phyloP scores from a whole-genome alignment of 768 basidiomycete species.

The Mycena indigotica region DNA sequence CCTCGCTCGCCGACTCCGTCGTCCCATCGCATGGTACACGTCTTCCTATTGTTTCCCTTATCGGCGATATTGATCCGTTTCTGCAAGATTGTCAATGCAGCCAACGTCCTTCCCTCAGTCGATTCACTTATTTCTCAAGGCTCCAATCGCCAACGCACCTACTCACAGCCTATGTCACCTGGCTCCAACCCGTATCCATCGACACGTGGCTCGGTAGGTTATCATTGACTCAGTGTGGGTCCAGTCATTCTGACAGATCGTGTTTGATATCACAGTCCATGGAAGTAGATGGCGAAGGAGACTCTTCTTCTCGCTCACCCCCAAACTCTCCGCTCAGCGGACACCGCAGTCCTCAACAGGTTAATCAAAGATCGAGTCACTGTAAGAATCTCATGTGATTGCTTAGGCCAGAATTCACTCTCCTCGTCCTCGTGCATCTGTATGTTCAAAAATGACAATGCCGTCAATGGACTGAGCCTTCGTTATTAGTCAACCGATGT shows the following conservation, averaged over 20 bases:
- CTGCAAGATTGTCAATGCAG: slow-evolving; percentile 18
- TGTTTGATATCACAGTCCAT: not conserved
- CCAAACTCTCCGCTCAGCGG: not conserved
- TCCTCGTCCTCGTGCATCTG: not conserved
- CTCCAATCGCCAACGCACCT: not conserved
- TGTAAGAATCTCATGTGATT: not conserved
- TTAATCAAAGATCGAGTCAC: not conserved
- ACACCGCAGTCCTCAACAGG: not conserved
- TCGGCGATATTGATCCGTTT: not conserved
- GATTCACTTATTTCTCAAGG: slow-evolving; percentile 17
- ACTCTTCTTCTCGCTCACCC: not conserved
- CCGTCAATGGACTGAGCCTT: no score
- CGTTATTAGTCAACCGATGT: not conserved
- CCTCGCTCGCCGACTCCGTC: not conserved
- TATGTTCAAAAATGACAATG: no score
- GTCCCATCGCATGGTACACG: not conserved
- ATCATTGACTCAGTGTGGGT: not conserved
- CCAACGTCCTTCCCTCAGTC: slow-evolving; percentile 20
- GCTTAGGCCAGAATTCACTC: not conserved
- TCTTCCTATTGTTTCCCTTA: slow-evolving; percentile 5
- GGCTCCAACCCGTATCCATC: not conserved
- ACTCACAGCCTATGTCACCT: not conserved
- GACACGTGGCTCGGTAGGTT: not conserved
- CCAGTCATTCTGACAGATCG: not conserved
- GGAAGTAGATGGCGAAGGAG: not conserved